Evolutionary conservation across 306 rosid species (phyloP).

Genomic region (Lagenaria siceraria): DNA sequence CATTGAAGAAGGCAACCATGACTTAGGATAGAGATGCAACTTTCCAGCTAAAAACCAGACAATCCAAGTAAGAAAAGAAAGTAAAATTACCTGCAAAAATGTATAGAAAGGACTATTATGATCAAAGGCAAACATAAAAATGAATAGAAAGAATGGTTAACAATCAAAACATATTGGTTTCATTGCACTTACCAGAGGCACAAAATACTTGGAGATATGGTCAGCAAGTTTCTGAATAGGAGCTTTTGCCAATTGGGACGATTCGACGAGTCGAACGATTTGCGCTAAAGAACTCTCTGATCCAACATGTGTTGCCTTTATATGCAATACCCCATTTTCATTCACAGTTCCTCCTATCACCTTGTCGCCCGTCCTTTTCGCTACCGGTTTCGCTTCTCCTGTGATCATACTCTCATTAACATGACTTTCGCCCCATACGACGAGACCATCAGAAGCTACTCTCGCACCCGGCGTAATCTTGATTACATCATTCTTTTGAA

Average conservation of each 20-base stretch:
- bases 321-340: constrained; percentile 72
- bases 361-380: constrained; percentile 39
- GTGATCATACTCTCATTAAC: constrained; percentile 89
- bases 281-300: constrained; percentile 73
- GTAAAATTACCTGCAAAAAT: constrained; percentile 39
- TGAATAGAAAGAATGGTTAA: too few relatives aligned
- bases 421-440: constrained; percentile 61
- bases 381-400: constrained; percentile 58
- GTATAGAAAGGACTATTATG: not conserved
- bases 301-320: constrained; percentile 72
- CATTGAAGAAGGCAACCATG: constrained; percentile 70
- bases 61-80: constrained; percentile 63
- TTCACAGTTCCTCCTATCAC: constrained; percentile 82
- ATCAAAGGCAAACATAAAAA: not conserved
- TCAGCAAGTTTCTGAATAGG: constrained; percentile 82
- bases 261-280: constrained; percentile 77
- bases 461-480: constrained; percentile 58
- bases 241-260: constrained; percentile 92
- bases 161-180: not conserved
- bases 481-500: constrained; percentile 61
- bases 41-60: constrained; percentile 63
- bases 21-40: constrained; percentile 47
- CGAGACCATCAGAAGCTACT: constrained; percentile 67
- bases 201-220: constrained; percentile 66
- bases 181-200: constrained; percentile 42